Percentiles rank a stretch among this genome's conserved stretches.
phyloP scores from a whole-genome alignment of 2,329 filamentous ascomycete genomes.

The Dothideomycetidae sp. region DNA sequence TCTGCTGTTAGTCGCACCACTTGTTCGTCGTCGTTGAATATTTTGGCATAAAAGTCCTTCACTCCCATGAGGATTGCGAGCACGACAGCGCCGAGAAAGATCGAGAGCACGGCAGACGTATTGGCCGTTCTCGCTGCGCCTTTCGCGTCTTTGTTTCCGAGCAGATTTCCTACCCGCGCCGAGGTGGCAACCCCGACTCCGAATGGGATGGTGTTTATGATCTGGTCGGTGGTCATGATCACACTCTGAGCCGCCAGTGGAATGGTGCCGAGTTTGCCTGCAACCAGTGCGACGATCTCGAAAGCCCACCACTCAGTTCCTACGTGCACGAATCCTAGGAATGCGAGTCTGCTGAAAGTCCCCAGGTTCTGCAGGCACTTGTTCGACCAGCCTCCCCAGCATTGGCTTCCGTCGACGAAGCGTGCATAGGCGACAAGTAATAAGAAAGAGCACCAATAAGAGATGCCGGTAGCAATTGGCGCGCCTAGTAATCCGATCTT shows the following conservation, averaged over 20 bases:
- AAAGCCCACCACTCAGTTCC: constrained; percentile 94
- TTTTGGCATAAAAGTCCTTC: constrained; percentile 56
- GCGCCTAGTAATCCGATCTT: constrained; percentile 62
- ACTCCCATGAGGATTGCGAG: constrained; percentile 55
- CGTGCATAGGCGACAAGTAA: constrained; percentile 59
- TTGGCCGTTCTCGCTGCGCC: constrained; percentile 62
- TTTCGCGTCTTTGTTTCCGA: constrained; percentile 51
- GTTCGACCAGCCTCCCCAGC: constrained; percentile 62
- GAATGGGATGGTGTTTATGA: constrained; percentile 71
- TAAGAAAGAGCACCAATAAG: constrained; percentile 73
- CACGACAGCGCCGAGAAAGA: constrained; percentile 52
- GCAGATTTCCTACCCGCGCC: constrained; percentile 62
- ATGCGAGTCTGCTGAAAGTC: constrained; percentile 59
- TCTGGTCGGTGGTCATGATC: constrained; percentile 77
- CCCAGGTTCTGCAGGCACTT: constrained; percentile 51
- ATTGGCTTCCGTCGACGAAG: constrained; percentile 56
- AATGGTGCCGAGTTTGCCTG: constrained; percentile 63
- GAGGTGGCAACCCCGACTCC: constrained; percentile 73
- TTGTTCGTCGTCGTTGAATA: constrained; percentile 65
- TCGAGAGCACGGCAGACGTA: constrained; percentile 57
- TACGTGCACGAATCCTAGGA: constrained; percentile 67
- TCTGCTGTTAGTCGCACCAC: constrained; percentile 60
- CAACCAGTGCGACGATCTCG: constrained; percentile 73
- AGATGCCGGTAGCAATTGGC: constrained; percentile 66
- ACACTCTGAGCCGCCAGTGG: constrained; percentile 71